Evolutionary conservation across 129 eudicot species (phyloP).

Genomic region (Flaveria brownii): DNA sequence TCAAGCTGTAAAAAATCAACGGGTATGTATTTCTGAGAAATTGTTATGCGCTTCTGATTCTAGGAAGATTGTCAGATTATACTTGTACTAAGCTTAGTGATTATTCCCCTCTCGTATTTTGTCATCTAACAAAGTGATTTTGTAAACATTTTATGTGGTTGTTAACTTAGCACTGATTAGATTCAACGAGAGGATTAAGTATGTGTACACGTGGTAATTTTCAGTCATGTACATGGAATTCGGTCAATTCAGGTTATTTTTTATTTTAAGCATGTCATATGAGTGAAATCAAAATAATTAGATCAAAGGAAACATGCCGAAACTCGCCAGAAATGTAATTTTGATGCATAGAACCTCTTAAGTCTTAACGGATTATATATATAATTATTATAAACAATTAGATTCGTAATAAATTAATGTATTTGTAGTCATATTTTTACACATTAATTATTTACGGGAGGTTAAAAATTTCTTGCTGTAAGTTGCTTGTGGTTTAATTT

Average conservation of each 20-base stretch:
- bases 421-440: neutral
- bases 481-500: slow-evolving; percentile 22
- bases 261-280: neutral
- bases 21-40: slow-evolving; percentile 44
- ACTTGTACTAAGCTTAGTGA: neutral
- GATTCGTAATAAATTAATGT: neutral
- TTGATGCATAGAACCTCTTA: neutral
- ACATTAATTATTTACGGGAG: neutral
- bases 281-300: neutral
- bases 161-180: neutral
- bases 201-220: neutral
- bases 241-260: neutral
- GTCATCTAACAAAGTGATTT: neutral
- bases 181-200: neutral
- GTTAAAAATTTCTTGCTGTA: neutral
- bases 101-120: neutral
- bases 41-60: neutral
- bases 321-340: neutral
- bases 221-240: neutral
- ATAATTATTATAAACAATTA: neutral
- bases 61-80: slow-evolving; percentile 11
- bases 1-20: slow-evolving; percentile 81
- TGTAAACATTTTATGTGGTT: neutral
- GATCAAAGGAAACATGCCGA: neutral
- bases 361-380: neutral